Percentiles rank a stretch among this genome's conserved stretches.
These are phyloP conservation scores for Albophoma yamanashiensis DNA, from an alignment of 2,329 filamentous ascomycete species.

Conservation along the genomic window DNA sequence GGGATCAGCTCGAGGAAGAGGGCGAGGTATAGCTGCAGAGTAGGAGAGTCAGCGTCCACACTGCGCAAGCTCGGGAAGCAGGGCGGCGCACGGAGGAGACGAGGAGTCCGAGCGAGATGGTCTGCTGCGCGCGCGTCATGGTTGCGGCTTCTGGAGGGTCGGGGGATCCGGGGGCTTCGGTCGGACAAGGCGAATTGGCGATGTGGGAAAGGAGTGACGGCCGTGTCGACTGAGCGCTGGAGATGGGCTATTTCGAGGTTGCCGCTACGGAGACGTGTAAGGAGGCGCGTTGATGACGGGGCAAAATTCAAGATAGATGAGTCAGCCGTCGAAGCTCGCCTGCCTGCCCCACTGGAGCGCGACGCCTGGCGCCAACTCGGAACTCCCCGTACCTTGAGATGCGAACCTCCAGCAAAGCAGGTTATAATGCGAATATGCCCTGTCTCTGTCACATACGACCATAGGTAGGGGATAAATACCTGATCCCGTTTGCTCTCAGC, in stretches of 20 bases:
- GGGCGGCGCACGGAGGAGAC: slow-evolving; percentile 64
- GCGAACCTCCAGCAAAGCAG: too few species aligned
- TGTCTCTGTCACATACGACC: too few species aligned
- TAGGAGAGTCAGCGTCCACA: background rate
- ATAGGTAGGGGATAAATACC: too few species aligned
- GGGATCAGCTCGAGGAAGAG: slow-evolving; percentile 78
- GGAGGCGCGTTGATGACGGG: slow-evolving; percentile 4
- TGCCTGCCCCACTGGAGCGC: background rate
- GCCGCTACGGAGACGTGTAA: background rate
- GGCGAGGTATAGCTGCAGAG: slow-evolving; percentile 77
- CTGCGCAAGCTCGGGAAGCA: background rate
- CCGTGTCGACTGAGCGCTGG: slow-evolving; percentile 4
- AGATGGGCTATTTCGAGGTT: background rate
- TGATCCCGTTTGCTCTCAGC: too few species aligned
- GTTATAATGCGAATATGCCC: too few species aligned
- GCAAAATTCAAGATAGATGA: background rate
- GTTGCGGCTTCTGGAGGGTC: slow-evolving; percentile 18
- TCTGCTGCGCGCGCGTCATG: slow-evolving; percentile 94
- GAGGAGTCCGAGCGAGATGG: slow-evolving; percentile 77
- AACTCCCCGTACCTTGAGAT: too few species aligned
- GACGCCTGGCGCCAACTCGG: background rate
- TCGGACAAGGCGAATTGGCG: slow-evolving; percentile 1
- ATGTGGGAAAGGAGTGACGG: slow-evolving; percentile 5
- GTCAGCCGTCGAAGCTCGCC: background rate
- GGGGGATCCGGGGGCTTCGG: too few species aligned